phyloP scores from a whole-genome alignment of 2,329 filamentous ascomycete species.

The Calonectria montana region DNA sequence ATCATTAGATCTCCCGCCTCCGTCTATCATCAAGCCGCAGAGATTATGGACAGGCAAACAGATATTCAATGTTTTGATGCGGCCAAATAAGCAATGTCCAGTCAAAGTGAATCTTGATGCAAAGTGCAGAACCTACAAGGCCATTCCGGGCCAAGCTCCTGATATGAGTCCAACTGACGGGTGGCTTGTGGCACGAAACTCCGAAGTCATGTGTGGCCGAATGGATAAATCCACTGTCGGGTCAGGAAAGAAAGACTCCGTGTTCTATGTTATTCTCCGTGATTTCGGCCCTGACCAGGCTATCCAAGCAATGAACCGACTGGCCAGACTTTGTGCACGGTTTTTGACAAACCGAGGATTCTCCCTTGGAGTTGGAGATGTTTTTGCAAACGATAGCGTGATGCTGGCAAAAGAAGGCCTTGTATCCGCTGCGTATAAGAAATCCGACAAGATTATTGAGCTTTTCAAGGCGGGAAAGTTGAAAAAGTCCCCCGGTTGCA shows the following conservation, averaged over 20 bases:
- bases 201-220: constrained; percentile 94
- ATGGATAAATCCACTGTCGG: constrained; percentile 99
- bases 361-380: constrained; percentile 95
- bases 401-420: constrained; percentile 79
- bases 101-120: constrained; percentile 94
- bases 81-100: constrained; percentile 84
- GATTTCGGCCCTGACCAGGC: constrained; percentile 93
- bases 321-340: constrained; percentile 90
- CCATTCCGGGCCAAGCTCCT: constrained; percentile 60
- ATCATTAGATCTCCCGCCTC: constrained; percentile 84
- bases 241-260: constrained; percentile 95
- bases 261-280: constrained; percentile 96
- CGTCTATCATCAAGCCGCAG: constrained; percentile 86
- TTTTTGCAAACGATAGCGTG: constrained; percentile 82
- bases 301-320: constrained; percentile 90
- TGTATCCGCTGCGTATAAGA: constrained; percentile 80
- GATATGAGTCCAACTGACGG: constrained; percentile 89
- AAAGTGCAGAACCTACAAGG: constrained; percentile 84
- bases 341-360: constrained; percentile 92
- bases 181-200: constrained; percentile 94
- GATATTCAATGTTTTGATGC: constrained; percentile 90
- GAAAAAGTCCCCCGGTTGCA: constrained; percentile 87
- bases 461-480: constrained; percentile 84
- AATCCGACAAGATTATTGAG: constrained; percentile 86
- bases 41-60: constrained; percentile 97